Base-by-base conservation (phyloP, 1,284 basidiomycete species). In the Cystobasidiaceae sp. region DNA sequence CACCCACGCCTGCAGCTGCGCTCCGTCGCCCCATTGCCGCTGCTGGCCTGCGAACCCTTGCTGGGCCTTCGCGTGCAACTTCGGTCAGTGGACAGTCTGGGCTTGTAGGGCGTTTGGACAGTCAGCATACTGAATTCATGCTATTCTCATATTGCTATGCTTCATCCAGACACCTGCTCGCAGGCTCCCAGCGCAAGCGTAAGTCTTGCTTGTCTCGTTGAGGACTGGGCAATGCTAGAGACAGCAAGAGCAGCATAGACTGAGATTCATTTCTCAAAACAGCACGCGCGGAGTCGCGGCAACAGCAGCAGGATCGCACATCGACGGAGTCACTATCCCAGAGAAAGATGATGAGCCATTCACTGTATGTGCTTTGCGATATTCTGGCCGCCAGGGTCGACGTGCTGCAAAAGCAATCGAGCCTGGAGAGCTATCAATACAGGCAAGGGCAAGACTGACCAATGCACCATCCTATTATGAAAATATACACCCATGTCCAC, bases 341-440 rank as follows among this genome's bases (percentile, higher is more conserved):
- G 51, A 64, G 43, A 43, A 44, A 21, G 39, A 45, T 13, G 61
- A 64, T 28, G 61, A 64, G 52, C 61, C 61, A 30, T 64, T 64
- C 61, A 64, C 61, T 32, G 61, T 64, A 27, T 25, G 61, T 54
- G n/a, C n/a, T n/a, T n/a, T n/a, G n/a, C n/a, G n/a, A n/a, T n/a
- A n/a, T n/a, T n/a, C n/a, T n/a, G n/a, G n/a, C n/a, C n/a, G n/a
- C n/a, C n/a, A n/a, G n/a, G n/a, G n/a, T n/a, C n/a, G n/a, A n/a
- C n/a, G n/a, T n/a, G n/a, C n/a, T n/a, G n/a, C n/a, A n/a, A 39
- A 9, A 9, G 37, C 9, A n/a, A 9, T 39, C 37, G 37, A n/a
- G 37, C 9, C 37, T n/a, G 37, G n/a, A n/a, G 11, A 39, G 11
- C 37, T 39, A 39, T 39, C 37, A n/a, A 9, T n/a, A 9, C 37